These are phyloP conservation scores for Paramyrothecium sp. DNA, from an alignment of 2,329 filamentous ascomycete genomes.

Conservation along the genomic window DNA sequence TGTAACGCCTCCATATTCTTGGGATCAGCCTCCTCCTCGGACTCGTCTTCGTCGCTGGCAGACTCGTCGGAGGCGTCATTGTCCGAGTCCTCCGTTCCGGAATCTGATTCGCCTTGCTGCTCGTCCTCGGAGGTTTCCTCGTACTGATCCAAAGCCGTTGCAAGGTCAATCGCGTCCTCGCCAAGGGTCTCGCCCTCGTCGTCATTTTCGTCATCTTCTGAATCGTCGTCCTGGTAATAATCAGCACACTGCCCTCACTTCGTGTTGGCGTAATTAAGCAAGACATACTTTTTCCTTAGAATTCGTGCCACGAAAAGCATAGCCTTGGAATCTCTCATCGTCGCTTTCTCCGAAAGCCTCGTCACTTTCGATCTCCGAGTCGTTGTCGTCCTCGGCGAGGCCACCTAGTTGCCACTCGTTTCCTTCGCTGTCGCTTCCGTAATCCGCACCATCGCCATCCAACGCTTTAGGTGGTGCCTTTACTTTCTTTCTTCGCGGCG, in stretches of 20 bases:
- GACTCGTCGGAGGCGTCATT: conserved; percentile 42
- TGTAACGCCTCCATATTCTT: conserved; percentile 65
- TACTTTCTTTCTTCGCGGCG: conserved; percentile 37
- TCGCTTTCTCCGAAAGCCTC: conserved; percentile 90
- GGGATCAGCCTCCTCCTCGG: conserved; percentile 46
- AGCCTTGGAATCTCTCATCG: conserved; percentile 80
- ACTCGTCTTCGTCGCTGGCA: conserved; percentile 47
- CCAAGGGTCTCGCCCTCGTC: conserved; percentile 59
- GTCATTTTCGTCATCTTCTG: conserved; percentile 52
- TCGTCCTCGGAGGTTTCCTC: conserved; percentile 49
- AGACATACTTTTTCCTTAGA: conserved; percentile 25
- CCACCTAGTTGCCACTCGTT: conserved; percentile 80
- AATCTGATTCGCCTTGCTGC: conserved; percentile 42
- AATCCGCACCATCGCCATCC: conserved; percentile 60
- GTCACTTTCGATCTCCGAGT: conserved; percentile 65
- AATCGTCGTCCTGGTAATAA: conserved; percentile 47
- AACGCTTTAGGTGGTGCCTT: conserved; percentile 39
- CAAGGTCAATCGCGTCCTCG: conserved; percentile 58
- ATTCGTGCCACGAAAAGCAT: conserved; percentile 52
- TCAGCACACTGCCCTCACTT: background rate
- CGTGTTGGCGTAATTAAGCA: background rate
- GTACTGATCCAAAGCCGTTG: conserved; percentile 54
- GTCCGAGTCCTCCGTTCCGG: conserved; percentile 38
- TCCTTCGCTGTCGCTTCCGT: conserved; percentile 81
- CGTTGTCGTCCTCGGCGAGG: conserved; percentile 54